Conservation (phyloP, 2,329 filamentous ascomycete genomes). For the Elsinoe perseae region DNA sequence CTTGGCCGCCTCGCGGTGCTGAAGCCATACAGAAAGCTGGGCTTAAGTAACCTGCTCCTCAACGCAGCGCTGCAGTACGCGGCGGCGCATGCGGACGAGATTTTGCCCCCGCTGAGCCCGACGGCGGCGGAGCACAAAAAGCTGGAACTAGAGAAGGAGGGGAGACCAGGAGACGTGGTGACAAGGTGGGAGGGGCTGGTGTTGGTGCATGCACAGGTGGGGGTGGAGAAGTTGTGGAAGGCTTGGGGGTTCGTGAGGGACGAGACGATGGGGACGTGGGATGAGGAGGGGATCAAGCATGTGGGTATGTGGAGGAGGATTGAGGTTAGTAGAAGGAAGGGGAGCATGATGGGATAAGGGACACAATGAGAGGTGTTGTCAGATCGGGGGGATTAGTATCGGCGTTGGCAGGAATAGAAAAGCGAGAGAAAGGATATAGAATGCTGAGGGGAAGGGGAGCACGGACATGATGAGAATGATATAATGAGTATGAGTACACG, state of each 20-base stretch:
- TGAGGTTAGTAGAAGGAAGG: constrained; percentile 24
- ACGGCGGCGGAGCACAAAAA: constrained; percentile 35
- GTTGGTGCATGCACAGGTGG: constrained; percentile 69
- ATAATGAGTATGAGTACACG: not conserved
- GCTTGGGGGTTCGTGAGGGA: constrained; percentile 68
- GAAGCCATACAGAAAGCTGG: constrained; percentile 53
- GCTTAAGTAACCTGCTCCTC: constrained; percentile 59
- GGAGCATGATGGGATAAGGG: not conserved
- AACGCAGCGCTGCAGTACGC: constrained; percentile 63
- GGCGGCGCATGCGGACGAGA: constrained; percentile 46
- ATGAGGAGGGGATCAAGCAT: constrained; percentile 77
- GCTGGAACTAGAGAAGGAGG: constrained; percentile 23
- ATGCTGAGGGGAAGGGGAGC: not conserved
- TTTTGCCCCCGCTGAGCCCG: constrained; percentile 34
- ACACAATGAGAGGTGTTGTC: not conserved
- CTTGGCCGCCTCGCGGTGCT: constrained; percentile 69
- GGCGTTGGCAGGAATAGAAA: not conserved
- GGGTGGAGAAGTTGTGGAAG: constrained; percentile 57
- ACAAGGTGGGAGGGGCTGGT: constrained; percentile 65
- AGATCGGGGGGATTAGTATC: not conserved
- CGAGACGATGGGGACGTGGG: constrained; percentile 65
- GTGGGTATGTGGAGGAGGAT: constrained; percentile 68
- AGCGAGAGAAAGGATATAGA: not conserved
- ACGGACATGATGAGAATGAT: not conserved
- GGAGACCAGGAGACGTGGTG: constrained; percentile 31